phyloP scores from a whole-genome alignment of 352 stramenopile species.

The Labyrinthula sp. region DNA sequence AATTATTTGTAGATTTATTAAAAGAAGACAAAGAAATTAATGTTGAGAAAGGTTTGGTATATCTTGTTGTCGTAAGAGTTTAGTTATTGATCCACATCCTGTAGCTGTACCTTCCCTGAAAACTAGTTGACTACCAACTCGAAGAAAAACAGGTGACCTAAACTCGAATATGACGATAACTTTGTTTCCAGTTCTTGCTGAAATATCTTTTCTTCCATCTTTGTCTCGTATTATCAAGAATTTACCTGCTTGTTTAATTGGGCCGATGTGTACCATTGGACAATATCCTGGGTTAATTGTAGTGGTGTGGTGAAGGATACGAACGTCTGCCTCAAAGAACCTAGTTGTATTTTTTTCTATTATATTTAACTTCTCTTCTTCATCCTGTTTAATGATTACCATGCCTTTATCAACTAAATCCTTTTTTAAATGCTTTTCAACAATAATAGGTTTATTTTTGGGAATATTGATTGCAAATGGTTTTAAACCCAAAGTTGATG shows the following conservation, averaged over 20 bases:
- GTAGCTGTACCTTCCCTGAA: constrained; percentile 68
- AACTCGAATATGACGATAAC: constrained; percentile 64
- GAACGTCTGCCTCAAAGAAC: constrained; percentile 67
- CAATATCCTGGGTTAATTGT: constrained; percentile 73
- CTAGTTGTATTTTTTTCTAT: constrained; percentile 23
- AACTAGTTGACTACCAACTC: constrained; percentile 77
- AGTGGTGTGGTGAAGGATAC: constrained; percentile 82
- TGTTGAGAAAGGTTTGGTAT: constrained; percentile 1
- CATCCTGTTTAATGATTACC: constrained; percentile 55
- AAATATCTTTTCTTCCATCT: constrained; percentile 38
- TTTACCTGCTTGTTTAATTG: constrained; percentile 62
- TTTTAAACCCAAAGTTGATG: constrained; percentile 17
- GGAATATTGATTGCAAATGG: no score
- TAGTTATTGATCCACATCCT: constrained; percentile 19
- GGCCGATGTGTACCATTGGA: constrained; percentile 73
- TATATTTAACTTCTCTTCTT: constrained; percentile 40
- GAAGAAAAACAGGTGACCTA: constrained; percentile 77
- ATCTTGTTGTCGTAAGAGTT: constrained; percentile 19
- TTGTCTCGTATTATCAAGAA: constrained; percentile 53
- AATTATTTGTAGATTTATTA: no score
- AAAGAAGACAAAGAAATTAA: constrained; percentile 1
- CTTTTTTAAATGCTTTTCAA: neutral
- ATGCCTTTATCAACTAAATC: constrained; percentile 43
- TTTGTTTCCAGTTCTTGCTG: constrained; percentile 63
- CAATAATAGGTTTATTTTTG: no score